Conservation (phyloP, 176 grass and related monocot species). For the Triticum timopheevii region DNA sequence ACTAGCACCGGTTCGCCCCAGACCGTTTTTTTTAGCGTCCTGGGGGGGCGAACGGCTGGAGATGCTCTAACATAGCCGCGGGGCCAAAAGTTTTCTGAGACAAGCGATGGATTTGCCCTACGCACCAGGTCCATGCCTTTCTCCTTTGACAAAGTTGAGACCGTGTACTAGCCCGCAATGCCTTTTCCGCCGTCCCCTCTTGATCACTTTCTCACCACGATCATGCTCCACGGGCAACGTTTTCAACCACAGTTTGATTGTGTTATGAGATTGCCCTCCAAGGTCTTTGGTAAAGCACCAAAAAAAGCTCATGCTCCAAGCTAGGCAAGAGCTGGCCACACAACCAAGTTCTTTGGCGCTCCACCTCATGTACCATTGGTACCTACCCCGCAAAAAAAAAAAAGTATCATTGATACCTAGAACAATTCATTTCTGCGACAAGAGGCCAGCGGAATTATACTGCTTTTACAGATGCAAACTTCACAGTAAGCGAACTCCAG, state of each 20-base stretch:
- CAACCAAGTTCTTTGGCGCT: background rate
- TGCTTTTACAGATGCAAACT: too few species aligned
- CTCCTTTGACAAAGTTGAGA: background rate
- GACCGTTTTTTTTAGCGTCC: too few species aligned
- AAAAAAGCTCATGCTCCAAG: background rate
- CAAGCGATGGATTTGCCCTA: background rate
- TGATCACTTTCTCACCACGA: constrained; percentile 12
- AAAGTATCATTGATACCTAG: too few species aligned
- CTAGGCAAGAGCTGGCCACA: constrained; percentile 6
- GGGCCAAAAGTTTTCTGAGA: background rate
- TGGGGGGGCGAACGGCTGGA: too few species aligned
- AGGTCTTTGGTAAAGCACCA: constrained; percentile 34
- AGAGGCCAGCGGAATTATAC: too few species aligned
- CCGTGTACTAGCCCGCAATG: background rate
- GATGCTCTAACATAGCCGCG: background rate
- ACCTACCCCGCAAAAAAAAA: too few species aligned
- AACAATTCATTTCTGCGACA: too few species aligned
- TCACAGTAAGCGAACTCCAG: too few species aligned
- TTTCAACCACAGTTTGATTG: constrained; percentile 33
- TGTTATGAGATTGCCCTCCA: constrained; percentile 23
- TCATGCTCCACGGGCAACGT: constrained; percentile 21
- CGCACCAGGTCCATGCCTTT: constrained; percentile 7
- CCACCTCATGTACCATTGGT: too few species aligned
- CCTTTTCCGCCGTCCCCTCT: background rate
- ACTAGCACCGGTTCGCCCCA: too few species aligned